Evolutionary conservation across 208 protist species (phyloP), one percentile per base, ranked within the genome.

Genomic region (Endotrypanum monterogeii): DNA sequence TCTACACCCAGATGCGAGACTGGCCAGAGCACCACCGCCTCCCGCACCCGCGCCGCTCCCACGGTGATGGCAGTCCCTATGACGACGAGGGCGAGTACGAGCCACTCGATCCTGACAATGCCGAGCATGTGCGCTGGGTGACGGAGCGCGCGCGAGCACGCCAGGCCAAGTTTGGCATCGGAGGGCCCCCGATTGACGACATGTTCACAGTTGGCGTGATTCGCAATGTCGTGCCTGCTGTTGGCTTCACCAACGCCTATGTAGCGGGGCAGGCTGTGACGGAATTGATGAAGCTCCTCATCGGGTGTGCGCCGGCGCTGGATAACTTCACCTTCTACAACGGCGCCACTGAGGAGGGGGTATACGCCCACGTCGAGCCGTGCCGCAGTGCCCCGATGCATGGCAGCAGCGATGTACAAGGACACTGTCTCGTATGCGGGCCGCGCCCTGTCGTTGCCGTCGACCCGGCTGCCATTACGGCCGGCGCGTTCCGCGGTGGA

Each of bases 151-250:
- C 97, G 3, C 73, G 83, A n/a, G 78, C 87, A 30, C 86, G 98
- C n/a, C 98, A 98, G 35, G 62, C 85, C 32, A 55, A 86, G 52
- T 98, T 95, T 80, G 86, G 89, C 72, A 99, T 99, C 72, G 67
- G 60, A 28, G 98, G 98, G 23, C 54, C 86, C 12, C 30, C 90
- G 95, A 98, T 98, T 46, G 81, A 92, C 50, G 92, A 91, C 16
- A 60, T 79, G 20, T 95, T 99, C 44, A 95, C 94, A 14, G 84
- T 96, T 69, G 98, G 98, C 60, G 98, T 99, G 0, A 84, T 99
- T 12, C 99, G 99, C 78, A 99, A 99, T 71, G 99, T 99, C 67
- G 99, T 99, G 73, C 99, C 99, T 2, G 98, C 99, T 0, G 98
- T 99, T 39, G 98, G 98, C 44, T 99, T 98, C 52, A 99, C 99